Percentiles rank a stretch among this genome's conserved stretches.
Evolutionary conservation across 2,329 filamentous ascomycete genomes (phyloP).

Genomic region (Chaetothyriales sp.): DNA sequence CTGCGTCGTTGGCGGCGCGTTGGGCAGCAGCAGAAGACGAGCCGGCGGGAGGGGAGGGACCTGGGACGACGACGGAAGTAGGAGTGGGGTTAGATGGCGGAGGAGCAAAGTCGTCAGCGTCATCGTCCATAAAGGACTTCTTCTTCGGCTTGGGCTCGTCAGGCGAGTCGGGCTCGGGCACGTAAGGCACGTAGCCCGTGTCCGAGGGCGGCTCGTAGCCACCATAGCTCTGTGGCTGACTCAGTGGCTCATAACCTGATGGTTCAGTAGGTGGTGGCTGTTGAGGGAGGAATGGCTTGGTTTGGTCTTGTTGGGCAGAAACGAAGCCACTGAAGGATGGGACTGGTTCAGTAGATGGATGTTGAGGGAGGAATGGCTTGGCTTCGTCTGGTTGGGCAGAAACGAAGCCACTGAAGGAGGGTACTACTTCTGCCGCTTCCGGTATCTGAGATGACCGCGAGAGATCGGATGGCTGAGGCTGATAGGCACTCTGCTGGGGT

Average conservation of each 20-base stretch:
- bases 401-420: constrained; percentile 6
- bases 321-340: constrained; percentile 6
- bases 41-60: neutral
- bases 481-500: neutral
- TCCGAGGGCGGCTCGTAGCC: constrained; percentile 23
- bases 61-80: constrained; percentile 1
- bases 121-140: constrained; percentile 67
- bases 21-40: constrained; percentile 6
- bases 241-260: constrained; percentile 26
- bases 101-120: constrained; percentile 24
- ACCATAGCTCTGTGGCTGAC: constrained; percentile 16
- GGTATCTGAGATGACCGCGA: neutral
- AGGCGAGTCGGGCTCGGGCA: constrained; percentile 37
- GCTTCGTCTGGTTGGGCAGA: neutral
- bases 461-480: no score
- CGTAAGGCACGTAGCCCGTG: constrained; percentile 22
- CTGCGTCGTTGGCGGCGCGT: constrained; percentile 16
- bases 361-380: neutral
- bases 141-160: constrained; percentile 52
- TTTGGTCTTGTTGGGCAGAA: neutral
- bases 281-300: neutral
- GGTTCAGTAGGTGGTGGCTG: neutral
- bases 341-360: neutral
- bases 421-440: constrained; percentile 1
- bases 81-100: constrained; percentile 2